These are phyloP conservation scores for Pachyrhizus erosus DNA, from an alignment of 306 rosid genomes.

Conservation along the genomic window DNA sequence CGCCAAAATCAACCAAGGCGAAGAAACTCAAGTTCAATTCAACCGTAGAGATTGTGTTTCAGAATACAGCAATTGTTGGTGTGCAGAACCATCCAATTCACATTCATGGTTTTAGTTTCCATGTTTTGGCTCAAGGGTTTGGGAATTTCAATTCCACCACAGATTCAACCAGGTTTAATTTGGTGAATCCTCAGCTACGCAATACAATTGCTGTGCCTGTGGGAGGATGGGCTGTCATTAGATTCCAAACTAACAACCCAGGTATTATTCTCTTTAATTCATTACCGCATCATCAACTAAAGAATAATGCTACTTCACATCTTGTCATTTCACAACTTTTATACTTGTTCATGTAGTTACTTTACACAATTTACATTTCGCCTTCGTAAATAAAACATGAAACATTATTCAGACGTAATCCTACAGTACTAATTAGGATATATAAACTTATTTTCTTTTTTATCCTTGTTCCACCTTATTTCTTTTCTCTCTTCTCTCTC, in stretches of 20 bases:
- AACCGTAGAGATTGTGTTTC: slow-evolving; percentile 69
- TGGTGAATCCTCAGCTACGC: slow-evolving; percentile 56
- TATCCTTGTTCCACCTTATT: no score
- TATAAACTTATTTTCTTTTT: neutral
- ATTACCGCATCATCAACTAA: neutral
- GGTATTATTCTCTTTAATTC: neutral
- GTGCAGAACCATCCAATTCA: slow-evolving; percentile 45
- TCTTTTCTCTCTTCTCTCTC: no score
- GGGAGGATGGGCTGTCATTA: slow-evolving; percentile 73
- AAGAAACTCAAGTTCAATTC: slow-evolving; percentile 65
- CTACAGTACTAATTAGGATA: neutral
- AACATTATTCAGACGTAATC: neutral
- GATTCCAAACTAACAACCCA: slow-evolving; percentile 49
- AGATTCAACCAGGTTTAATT: slow-evolving; percentile 48
- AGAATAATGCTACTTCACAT: neutral
- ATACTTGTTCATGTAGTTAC: neutral
- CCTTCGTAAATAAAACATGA: neutral
- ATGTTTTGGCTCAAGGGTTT: slow-evolving; percentile 55
- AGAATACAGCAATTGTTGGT: slow-evolving; percentile 50
- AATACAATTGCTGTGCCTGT: slow-evolving; percentile 65
- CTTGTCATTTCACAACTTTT: neutral
- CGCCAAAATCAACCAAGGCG: slow-evolving; percentile 57
- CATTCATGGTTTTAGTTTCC: slow-evolving; percentile 47
- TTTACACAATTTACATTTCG: neutral
- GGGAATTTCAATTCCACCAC: slow-evolving; percentile 50